phyloP scores from a whole-genome alignment of 2,329 filamentous ascomycete genomes.

The Sodiomyces alkalinus region DNA sequence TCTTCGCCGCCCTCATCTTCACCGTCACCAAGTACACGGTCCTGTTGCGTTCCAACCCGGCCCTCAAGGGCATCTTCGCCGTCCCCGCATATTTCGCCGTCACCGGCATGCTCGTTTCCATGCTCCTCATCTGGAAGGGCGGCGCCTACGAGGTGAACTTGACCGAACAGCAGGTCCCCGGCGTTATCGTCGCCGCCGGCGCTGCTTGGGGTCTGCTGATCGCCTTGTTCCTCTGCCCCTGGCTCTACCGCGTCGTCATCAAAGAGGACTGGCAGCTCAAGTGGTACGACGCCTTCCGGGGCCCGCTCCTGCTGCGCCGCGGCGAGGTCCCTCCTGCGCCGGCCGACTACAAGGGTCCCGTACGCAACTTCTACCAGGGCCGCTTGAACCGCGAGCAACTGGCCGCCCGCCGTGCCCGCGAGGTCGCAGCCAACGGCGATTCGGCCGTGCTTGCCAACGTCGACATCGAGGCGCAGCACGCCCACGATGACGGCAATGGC shows the following conservation, averaged over 20 bases:
- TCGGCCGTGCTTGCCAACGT: constrained; percentile 16
- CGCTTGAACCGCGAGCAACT: constrained; percentile 31
- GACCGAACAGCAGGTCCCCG: constrained; percentile 20
- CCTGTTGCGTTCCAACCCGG: constrained; percentile 24
- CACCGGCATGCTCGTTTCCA: constrained; percentile 21
- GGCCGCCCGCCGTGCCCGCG: constrained; percentile 16
- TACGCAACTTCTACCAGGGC: constrained; percentile 35
- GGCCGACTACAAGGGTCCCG: constrained; percentile 15
- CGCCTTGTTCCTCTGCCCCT: constrained; percentile 34
- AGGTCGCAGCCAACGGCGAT: constrained; percentile 11
- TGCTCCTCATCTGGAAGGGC: constrained; percentile 9
- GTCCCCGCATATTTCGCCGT: constrained; percentile 43
- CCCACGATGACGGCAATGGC: constrained; percentile 2
- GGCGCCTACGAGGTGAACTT: constrained; percentile 7
- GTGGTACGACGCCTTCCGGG: constrained; percentile 31
- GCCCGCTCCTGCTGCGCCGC: constrained; percentile 30
- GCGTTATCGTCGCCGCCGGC: constrained; percentile 33
- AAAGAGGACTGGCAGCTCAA: constrained; percentile 40
- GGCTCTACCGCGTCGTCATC: constrained; percentile 36
- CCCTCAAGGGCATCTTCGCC: constrained; percentile 22
- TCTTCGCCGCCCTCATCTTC: constrained; percentile 28
- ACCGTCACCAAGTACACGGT: constrained; percentile 25
- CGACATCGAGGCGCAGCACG: constrained; percentile 9
- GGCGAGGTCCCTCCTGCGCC: constrained; percentile 19
- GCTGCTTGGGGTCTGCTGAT: constrained; percentile 27